A percentile compares a stretch with the other conserved stretches of the same genome.
Conservation (phyloP, 2,329 filamentous ascomycete species). For the Stemphylium beticola region DNA sequence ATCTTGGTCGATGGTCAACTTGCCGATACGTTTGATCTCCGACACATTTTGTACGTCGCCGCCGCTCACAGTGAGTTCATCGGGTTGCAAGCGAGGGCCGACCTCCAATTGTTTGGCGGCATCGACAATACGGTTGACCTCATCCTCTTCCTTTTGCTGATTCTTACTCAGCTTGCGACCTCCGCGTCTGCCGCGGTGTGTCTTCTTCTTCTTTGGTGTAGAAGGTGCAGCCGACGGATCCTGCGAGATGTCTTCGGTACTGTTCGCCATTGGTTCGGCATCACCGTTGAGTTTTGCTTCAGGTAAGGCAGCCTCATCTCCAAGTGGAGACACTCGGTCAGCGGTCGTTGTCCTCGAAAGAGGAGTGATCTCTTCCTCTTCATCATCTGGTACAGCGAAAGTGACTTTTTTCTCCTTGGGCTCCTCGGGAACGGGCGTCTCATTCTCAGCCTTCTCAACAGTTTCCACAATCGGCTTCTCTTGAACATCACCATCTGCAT, state of each 20-base stretch:
- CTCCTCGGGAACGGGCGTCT: slow-evolving; percentile 20
- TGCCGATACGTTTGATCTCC: slow-evolving; percentile 64
- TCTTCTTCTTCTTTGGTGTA: slow-evolving; percentile 57
- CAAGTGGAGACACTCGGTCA: slow-evolving; percentile 31
- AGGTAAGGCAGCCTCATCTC: slow-evolving; percentile 18
- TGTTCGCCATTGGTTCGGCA: slow-evolving; percentile 12
- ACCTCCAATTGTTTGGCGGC: slow-evolving; percentile 48
- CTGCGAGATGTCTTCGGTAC: slow-evolving; percentile 27
- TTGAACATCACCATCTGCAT: slow-evolving; percentile 7
- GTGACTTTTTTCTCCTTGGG: slow-evolving; percentile 43
- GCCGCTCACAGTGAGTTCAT: slow-evolving; percentile 49
- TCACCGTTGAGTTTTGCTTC: slow-evolving; percentile 13
- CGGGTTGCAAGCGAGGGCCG: slow-evolving; percentile 44
- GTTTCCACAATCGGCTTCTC: slow-evolving; percentile 8
- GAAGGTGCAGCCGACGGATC: slow-evolving; percentile 27
- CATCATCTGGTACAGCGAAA: slow-evolving; percentile 40
- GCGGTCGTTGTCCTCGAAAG: slow-evolving; percentile 44
- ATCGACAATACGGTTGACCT: slow-evolving; percentile 49
- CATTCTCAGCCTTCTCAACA: slow-evolving; percentile 10
- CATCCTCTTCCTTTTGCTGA: slow-evolving; percentile 44
- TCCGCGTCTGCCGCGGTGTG: slow-evolving; percentile 57
- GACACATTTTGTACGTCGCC: slow-evolving; percentile 56
- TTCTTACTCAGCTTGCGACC: slow-evolving; percentile 55
- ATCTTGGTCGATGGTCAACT: slow-evolving; percentile 65
- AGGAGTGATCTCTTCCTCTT: slow-evolving; percentile 42